Base-by-base conservation (phyloP, 1,284 basidiomycete genomes). In the Cutaneotrichosporon arboriforme region DNA sequence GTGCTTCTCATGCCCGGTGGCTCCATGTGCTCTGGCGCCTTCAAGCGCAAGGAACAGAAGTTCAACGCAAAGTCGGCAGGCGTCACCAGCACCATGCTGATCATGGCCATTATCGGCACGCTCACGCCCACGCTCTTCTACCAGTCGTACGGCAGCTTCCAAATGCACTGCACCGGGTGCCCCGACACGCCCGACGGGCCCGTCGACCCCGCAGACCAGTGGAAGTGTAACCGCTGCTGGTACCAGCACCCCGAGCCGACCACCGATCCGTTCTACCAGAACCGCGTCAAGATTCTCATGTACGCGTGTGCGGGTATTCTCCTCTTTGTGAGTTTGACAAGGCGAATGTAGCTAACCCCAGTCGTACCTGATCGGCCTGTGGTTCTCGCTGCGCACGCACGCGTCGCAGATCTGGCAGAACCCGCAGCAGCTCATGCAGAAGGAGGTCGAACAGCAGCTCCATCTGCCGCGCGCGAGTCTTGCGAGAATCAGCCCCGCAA, bases 331-430 rank as follows among this genome's bases (percentile, higher is more conserved):
- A 76, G 90, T 81, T 4, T 33, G 4, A 34, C 20, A 23, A 2
- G 39, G 7, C 3, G 14, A 8, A 26, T 17, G 13, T 15, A n/a
- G 31, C 54, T 54, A 21, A 49, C 44, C 44, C 15, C 60, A 96
- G 90, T 97, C 96, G 0, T 99, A 99, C 75, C 82, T 96, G 42
- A 84, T 98, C 54, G 96, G 96, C 34, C 79, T 98, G 0, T 98
- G 96, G 96, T 99, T 98, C 79, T 97, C 94, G 42, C 83, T 99
- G 17, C 87, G 92, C 42, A 99, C 96, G 0, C 96, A 99, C 71
- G 96, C 96, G 3, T 87, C 88, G 14, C 96, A 98, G 72, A 99
- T 99, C 64, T 99, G 96, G 96, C 93, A 98, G 72, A 97, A 97
- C 68, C 91, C 91, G 3, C 88, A 90, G 66, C 87, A 85, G 57